Base-by-base conservation (phyloP, 2,329 filamentous ascomycete species). In the Calonectria multiphialidica region DNA sequence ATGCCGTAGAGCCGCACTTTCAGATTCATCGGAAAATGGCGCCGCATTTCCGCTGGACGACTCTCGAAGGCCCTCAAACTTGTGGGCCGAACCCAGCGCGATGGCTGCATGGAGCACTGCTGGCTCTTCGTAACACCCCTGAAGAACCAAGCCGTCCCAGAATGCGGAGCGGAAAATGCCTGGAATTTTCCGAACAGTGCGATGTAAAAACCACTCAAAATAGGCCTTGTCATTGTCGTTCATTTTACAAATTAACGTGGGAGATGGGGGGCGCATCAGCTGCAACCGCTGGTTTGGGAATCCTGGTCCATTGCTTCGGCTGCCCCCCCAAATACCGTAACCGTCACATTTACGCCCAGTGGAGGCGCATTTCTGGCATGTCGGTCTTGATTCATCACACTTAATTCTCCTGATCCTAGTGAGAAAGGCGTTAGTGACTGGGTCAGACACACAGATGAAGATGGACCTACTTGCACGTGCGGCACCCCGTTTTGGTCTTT, bases 401-500 rank as follows among this genome's bases (percentile, higher is more conserved):
- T 66, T 66, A 9, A 59, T 35, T 45, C 64, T 44, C 37, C 64
- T 49, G 10, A 57, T 40, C 25, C 64, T 66, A 23, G 23, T 4
- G 16, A 3, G 2, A 5, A 21, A 1, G 12, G 5, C 3, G 47
- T 25, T 15, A 66, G 5, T 28, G 12, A 6, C 8, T 2, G 4
- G 25, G 5, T 15, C 3, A 10, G 33, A 2, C 8, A 40, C 12
- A 21, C 4, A 15, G 3, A 6, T 6, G 21, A 7, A 2, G 10
- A 15, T 55, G 16, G 25, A 66, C 64, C n/a, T 25, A 66, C 64
- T 66, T 66, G 64, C 64, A 66, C 3, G 64, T 66, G 2, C 64
- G 47, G 21, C 64, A 66, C 23, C 64, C 64, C 21, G 37, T 57
- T 13, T 30, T 49, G 12, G 45, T 25, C 18, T 47, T 44, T 18